Evolutionary conservation across 75 land plant genomes (phyloP).

Genomic region (Azolla pinnata): DNA sequence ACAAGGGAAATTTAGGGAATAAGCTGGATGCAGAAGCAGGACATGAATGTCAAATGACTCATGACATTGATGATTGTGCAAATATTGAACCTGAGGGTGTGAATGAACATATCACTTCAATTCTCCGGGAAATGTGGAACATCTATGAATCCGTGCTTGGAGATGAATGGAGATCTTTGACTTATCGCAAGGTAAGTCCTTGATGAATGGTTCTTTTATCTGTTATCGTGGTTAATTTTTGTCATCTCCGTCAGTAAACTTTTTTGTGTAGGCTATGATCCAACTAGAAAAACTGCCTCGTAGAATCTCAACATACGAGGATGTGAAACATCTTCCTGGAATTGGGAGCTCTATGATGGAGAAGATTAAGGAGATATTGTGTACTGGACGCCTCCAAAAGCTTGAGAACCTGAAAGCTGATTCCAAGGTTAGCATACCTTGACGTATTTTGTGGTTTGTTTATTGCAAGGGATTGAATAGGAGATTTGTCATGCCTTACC

Average conservation of each 20-base stretch:
- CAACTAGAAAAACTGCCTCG: slow-evolving; percentile 8
- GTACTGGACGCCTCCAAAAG: slow-evolving; percentile 21
- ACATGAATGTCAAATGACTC: too few species aligned
- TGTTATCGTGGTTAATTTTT: neutral
- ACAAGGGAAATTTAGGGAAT: too few species aligned
- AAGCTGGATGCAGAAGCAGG: too few species aligned
- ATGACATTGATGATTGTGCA: too few species aligned
- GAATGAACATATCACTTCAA: slow-evolving; percentile 12
- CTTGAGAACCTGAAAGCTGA: slow-evolving; percentile 10
- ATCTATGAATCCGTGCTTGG: slow-evolving; percentile 17
- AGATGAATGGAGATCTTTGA: slow-evolving; percentile 18
- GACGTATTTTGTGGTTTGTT: too few species aligned
- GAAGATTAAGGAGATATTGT: slow-evolving; percentile 13
- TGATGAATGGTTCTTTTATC: neutral
- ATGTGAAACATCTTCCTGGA: slow-evolving; percentile 6
- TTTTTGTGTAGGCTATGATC: slow-evolving; percentile 10
- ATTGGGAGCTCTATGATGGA: slow-evolving; percentile 13
- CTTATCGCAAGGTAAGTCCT: slow-evolving; percentile 12
- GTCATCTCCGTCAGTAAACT: neutral
- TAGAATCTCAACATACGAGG: slow-evolving; percentile 6
- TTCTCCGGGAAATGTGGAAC: slow-evolving; percentile 14
- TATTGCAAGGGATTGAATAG: too few species aligned
- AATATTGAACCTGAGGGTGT: too few species aligned
- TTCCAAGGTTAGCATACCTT: slow-evolving; percentile 1
- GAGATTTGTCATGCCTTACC: too few species aligned